Percentiles rank a stretch among this genome's conserved stretches.
Conservation (phyloP, 441 rosid species). For the Populus hybrid region DNA sequence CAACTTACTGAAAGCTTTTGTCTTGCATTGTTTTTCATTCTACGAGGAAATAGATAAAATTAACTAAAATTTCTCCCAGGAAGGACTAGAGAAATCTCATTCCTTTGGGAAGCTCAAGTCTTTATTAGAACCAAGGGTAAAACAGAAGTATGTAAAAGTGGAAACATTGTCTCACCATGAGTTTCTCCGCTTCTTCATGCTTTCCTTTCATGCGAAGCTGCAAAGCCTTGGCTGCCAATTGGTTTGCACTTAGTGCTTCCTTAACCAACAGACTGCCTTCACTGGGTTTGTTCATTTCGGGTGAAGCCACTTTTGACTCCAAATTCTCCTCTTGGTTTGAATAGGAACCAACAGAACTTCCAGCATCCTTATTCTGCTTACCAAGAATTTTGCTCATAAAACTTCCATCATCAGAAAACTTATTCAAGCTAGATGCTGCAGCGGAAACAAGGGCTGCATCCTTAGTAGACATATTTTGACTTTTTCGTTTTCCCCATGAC, state of each 20-base stretch:
- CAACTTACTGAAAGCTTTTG: neutral
- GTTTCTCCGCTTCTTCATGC: slow-evolving; percentile 71
- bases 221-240: slow-evolving; percentile 83
- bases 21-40: neutral
- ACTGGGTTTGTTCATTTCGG: slow-evolving; percentile 20
- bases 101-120: neutral
- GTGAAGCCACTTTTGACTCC: slow-evolving; percentile 19
- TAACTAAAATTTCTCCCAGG: neutral
- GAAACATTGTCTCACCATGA: slow-evolving; percentile 45
- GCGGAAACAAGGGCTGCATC: slow-evolving; percentile 52
- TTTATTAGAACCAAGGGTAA: neutral
- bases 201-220: slow-evolving; percentile 88
- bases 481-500: slow-evolving; percentile 69
- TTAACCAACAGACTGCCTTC: slow-evolving; percentile 25
- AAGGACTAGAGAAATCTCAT: neutral
- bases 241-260: slow-evolving; percentile 61
- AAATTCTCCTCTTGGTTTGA: slow-evolving; percentile 24
- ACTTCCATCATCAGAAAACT: slow-evolving; percentile 71
- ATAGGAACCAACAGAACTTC: slow-evolving; percentile 25
- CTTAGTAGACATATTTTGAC: slow-evolving; percentile 34
- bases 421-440: slow-evolving; percentile 58
- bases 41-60: neutral
- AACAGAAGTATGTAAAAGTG: neutral
- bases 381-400: slow-evolving; percentile 52
- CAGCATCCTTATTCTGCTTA: slow-evolving; percentile 33